Percentiles rank a stretch among this genome's conserved stretches.
Evolutionary conservation across 768 basidiomycete genomes (phyloP).

Genomic region (Sistotremastrum niveocremeum): DNA sequence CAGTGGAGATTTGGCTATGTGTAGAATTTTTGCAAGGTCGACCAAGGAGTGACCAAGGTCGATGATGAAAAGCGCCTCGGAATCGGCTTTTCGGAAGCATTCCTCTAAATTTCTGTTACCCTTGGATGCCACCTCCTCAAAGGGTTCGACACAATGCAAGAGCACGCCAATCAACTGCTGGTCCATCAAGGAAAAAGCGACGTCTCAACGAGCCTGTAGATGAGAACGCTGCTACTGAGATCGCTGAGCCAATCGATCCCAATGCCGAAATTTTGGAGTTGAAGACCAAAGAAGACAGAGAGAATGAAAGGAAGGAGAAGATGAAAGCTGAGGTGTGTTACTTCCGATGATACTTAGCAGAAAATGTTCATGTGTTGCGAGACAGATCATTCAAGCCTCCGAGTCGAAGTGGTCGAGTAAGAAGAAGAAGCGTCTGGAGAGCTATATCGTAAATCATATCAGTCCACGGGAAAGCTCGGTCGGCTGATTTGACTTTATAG

Average conservation of each 20-base stretch:
- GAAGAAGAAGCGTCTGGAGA: conserved; percentile 81
- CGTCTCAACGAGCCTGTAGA: conserved; percentile 24
- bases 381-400: conserved; percentile 22
- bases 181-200: conserved; percentile 51
- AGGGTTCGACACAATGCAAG: conserved; percentile 42
- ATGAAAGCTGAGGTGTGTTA: conserved; percentile 45
- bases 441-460: conserved; percentile 61
- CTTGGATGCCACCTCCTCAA: not conserved
- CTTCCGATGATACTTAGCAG: not conserved
- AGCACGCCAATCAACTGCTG: conserved; percentile 47
- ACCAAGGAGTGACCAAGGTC: too few relatives aligned
- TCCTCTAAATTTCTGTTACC: too few relatives aligned
- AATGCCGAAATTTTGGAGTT: conserved; percentile 46
- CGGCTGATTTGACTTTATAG: conserved; percentile 24
- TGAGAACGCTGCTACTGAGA: conserved; percentile 9
- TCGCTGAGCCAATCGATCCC: conserved; percentile 26
- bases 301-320: conserved; percentile 42
- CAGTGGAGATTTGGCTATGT: too few relatives aligned
- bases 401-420: conserved; percentile 68
- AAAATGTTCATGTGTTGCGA: not conserved
- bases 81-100: too few relatives aligned
- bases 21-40: too few relatives aligned
- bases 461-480: not conserved
- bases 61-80: too few relatives aligned
- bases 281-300: conserved; percentile 49